Percentiles rank a stretch among this genome's conserved stretches.
These are phyloP conservation scores for Diplodia corticola DNA, from an alignment of 2,329 filamentous ascomycete genomes.

Conservation along the genomic window DNA sequence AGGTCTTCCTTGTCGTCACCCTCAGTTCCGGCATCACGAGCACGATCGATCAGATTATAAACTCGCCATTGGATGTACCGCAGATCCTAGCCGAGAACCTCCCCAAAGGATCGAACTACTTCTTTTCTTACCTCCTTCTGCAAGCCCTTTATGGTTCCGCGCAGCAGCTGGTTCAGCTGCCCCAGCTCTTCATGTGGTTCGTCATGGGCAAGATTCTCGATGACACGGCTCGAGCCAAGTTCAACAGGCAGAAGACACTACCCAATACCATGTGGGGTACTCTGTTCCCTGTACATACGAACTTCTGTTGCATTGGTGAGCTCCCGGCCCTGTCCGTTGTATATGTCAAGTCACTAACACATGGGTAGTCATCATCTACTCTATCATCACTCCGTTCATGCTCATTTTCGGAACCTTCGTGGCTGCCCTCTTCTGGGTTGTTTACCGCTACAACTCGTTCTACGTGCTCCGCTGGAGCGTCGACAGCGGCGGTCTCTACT, in stretches of 20 bases:
- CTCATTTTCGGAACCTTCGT: constrained; percentile 91
- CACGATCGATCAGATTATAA: constrained; percentile 62
- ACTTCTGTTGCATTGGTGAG: constrained; percentile 84
- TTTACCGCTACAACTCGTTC: constrained; percentile 94
- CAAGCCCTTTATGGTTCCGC: constrained; percentile 73
- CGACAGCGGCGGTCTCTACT: constrained; percentile 90
- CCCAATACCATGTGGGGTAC: constrained; percentile 83
- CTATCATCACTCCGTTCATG: constrained; percentile 84
- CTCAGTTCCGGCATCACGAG: constrained; percentile 74
- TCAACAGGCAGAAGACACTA: constrained; percentile 77
- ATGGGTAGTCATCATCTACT: constrained; percentile 71
- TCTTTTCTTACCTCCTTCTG: constrained; percentile 97
- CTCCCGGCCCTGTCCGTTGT: neutral
- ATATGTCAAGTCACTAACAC: neutral
- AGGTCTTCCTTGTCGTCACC: constrained; percentile 90
- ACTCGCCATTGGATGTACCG: constrained; percentile 68
- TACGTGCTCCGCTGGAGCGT: constrained; percentile 88
- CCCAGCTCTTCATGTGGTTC: constrained; percentile 78
- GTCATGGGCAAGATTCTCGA: constrained; percentile 78
- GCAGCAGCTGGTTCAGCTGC: constrained; percentile 80
- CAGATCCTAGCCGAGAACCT: constrained; percentile 73
- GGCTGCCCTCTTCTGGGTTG: constrained; percentile 87
- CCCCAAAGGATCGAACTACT: constrained; percentile 89
- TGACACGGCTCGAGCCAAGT: constrained; percentile 79
- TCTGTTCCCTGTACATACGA: constrained; percentile 95